Percentiles rank a stretch among this genome's conserved stretches.
Conservation (phyloP, 208 protist genomes). For the Trypanosoma melophagium region DNA sequence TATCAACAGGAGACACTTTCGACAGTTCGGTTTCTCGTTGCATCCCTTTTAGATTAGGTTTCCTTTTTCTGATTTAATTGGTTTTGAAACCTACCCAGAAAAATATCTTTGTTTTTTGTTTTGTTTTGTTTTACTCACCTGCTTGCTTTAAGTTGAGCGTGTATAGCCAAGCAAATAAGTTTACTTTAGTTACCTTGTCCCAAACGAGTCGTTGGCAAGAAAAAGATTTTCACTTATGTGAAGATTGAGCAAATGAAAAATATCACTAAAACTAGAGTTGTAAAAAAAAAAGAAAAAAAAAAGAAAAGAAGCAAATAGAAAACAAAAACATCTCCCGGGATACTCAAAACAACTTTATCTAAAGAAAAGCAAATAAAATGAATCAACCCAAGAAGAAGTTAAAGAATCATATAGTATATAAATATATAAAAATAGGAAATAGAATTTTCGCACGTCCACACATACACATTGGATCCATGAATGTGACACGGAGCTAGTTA, state of each 20-base stretch:
- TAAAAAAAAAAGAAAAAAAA: slow-evolving; percentile 15
- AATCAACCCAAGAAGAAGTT: too few species aligned
- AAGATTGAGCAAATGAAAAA: neutral
- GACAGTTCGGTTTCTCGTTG: neutral
- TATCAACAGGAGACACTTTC: neutral
- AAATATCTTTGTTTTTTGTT: neutral
- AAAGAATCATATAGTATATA: too few species aligned
- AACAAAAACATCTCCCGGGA: neutral
- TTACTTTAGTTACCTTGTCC: too few species aligned
- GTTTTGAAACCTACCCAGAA: neutral
- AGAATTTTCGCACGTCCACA: too few species aligned
- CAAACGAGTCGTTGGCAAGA: too few species aligned
- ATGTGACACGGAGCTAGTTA: too few species aligned
- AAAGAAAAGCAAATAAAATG: slow-evolving; percentile 1
- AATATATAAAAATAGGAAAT: too few species aligned
- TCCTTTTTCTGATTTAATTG: neutral
- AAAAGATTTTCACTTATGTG: too few species aligned
- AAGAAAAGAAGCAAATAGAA: neutral
- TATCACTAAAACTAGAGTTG: slow-evolving; percentile 1
- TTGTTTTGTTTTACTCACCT: neutral
- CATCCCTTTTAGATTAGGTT: neutral
- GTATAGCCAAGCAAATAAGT: too few species aligned
- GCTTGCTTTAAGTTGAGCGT: neutral
- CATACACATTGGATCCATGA: too few species aligned
- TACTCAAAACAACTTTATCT: slow-evolving; percentile 8